Percentiles rank a stretch among this genome's conserved stretches.
These are phyloP conservation scores for Irpex lacteus DNA, from an alignment of 1,284 basidiomycete species.

Conservation along the genomic window DNA sequence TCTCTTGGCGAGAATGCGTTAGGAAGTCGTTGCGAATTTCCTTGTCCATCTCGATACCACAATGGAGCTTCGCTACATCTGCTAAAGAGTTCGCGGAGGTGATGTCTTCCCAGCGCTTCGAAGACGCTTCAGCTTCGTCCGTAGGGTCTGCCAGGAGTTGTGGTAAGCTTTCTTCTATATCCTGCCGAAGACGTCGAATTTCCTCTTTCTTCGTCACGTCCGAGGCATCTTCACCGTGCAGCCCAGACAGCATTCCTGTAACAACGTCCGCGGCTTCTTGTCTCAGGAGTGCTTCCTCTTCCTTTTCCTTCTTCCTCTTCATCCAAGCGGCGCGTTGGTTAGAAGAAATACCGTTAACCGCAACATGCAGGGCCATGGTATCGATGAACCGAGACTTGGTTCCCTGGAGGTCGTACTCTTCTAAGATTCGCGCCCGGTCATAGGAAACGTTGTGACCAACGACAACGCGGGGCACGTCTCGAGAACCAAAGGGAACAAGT, in stretches of 20 bases:
- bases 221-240: slow-evolving; percentile 39
- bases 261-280: slow-evolving; percentile 61
- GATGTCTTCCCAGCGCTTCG: slow-evolving; percentile 87
- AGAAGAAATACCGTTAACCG: slow-evolving; percentile 92
- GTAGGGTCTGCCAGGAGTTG: slow-evolving; percentile 37
- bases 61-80: slow-evolving; percentile 91
- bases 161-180: slow-evolving; percentile 39
- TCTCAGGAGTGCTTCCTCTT: slow-evolving; percentile 45
- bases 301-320: slow-evolving; percentile 72
- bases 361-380: slow-evolving; percentile 94
- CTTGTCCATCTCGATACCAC: slow-evolving; percentile 82
- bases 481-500: slow-evolving; percentile 72
- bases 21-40: slow-evolving; percentile 79
- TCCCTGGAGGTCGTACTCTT: slow-evolving; percentile 79
- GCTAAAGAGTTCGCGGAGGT: slow-evolving; percentile 91
- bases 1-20: slow-evolving; percentile 57
- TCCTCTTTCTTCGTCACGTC: slow-evolving; percentile 32
- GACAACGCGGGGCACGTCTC: slow-evolving; percentile 57
- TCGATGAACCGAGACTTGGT: slow-evolving; percentile 87
- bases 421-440: slow-evolving; percentile 80
- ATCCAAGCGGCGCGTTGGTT: slow-evolving; percentile 94
- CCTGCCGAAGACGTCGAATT: slow-evolving; percentile 26
- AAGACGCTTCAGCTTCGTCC: slow-evolving; percentile 37
- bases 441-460: slow-evolving; percentile 97
- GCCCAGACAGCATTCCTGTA: slow-evolving; percentile 45